Conservation (phyloP, 768 basidiomycete genomes). For the Calocybe indica region DNA sequence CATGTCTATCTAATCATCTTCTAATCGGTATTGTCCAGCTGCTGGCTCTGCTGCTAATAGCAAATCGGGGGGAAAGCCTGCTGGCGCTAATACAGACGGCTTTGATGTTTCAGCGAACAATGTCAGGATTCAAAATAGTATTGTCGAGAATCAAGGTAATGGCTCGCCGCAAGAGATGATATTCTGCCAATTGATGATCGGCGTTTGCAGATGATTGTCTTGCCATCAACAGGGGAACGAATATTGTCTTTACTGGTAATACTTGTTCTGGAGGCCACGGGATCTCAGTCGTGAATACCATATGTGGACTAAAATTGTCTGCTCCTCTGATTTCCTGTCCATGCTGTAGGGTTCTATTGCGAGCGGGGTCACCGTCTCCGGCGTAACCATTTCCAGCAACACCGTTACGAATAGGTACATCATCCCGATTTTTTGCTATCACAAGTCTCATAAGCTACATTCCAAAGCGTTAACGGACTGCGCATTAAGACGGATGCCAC, state of each 20-base stretch:
- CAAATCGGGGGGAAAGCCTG: slow-evolving; percentile 9
- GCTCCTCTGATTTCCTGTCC: not conserved
- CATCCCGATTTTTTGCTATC: not conserved
- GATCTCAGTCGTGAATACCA: slow-evolving; percentile 9
- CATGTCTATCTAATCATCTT: not conserved
- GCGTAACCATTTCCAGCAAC: slow-evolving; percentile 13
- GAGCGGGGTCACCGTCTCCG: slow-evolving; percentile 5
- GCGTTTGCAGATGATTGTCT: slow-evolving; percentile 13
- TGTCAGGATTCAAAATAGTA: slow-evolving; percentile 9
- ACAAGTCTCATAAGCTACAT: not conserved
- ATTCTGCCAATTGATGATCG: not conserved
- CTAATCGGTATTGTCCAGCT: slow-evolving; percentile 1
- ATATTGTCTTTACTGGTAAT: slow-evolving; percentile 13
- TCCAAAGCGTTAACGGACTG: slow-evolving; percentile 11
- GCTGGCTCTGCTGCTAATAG: slow-evolving; percentile 12
- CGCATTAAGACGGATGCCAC: slow-evolving; percentile 14
- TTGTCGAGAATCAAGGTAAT: slow-evolving; percentile 13
- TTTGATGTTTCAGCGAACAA: slow-evolving; percentile 14
- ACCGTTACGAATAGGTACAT: slow-evolving; percentile 11
- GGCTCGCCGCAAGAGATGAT: not conserved
- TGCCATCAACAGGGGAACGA: slow-evolving; percentile 14
- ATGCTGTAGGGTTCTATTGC: slow-evolving; percentile 12
- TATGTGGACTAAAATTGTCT: not conserved
- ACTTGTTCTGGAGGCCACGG: slow-evolving; percentile 16
- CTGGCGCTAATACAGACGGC: slow-evolving; percentile 16